phyloP scores from a whole-genome alignment of 306 rosid genomes.

The Dalbergia oliveri region DNA sequence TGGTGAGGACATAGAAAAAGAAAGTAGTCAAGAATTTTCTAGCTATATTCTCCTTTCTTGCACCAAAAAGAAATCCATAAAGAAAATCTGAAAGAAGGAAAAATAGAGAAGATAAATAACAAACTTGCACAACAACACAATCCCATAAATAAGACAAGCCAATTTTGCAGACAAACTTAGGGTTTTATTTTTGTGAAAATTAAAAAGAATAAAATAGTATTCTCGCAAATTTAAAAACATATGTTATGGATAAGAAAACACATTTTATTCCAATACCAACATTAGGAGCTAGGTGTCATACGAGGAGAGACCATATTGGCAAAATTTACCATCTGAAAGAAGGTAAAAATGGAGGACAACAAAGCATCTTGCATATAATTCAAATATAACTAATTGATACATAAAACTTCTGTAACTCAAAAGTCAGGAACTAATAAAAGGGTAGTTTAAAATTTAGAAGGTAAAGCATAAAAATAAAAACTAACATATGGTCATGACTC shows the following conservation, averaged over 20 bases:
- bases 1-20: too few relatives aligned
- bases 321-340: background rate
- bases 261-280: conserved; percentile 26
- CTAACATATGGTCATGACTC: background rate
- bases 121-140: too few relatives aligned
- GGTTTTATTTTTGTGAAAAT: too few relatives aligned
- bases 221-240: background rate
- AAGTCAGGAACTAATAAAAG: conserved; percentile 12
- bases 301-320: background rate
- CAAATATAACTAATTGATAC: conserved; percentile 8
- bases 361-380: conserved; percentile 9
- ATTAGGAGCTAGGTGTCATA: background rate
- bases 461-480: conserved; percentile 9
- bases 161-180: too few relatives aligned
- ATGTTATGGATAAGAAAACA: background rate
- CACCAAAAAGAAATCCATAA: background rate
- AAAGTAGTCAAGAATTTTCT: too few relatives aligned
- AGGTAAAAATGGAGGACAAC: too few relatives aligned
- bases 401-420: background rate
- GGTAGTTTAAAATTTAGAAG: conserved; percentile 21
- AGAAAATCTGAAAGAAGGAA: background rate
- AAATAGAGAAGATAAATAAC: too few relatives aligned
- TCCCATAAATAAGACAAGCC: too few relatives aligned
- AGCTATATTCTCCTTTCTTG: too few relatives aligned
- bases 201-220: background rate